Evolutionary conservation across 75 land plant species (phyloP), one percentile per base, ranked within the genome.

Genomic region (Adiantum capillusveneris): DNA sequence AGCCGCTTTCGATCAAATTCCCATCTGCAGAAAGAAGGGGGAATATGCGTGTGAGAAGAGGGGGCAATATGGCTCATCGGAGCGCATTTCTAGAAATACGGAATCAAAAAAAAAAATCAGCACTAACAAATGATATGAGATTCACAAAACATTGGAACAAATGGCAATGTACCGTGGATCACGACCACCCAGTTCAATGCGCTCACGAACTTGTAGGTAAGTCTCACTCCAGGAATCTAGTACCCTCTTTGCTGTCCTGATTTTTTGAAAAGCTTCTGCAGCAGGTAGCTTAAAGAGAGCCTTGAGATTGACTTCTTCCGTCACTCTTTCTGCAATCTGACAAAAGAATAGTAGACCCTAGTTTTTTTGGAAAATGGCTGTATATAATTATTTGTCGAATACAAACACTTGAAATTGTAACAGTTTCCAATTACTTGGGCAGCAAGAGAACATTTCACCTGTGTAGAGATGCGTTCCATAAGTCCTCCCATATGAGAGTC

Each of bases 1-100:
- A 71, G 60, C 52, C 60, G 53, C 19, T 64, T 71, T 1, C 73
- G 39, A 50, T 71, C 73, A 57, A 71, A 71, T 55, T 71, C 73
- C 73, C 73, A 71, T 52, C 73, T 71, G 44, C 18, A 9, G 19
- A 57, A 26, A 57, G 6, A 19, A 58, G 16, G 31, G 5, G 9
- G 6, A 48, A 48, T 5, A 48, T 16, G n/a, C n/a, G n/a, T n/a
- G n/a, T n/a, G n/a, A n/a, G n/a, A n/a, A n/a, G n/a, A n/a, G n/a
- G n/a, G n/a, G n/a, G n/a, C n/a, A n/a, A n/a, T n/a, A n/a, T n/a
- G n/a, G n/a, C n/a, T n/a, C n/a, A n/a, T n/a, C n/a, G n/a, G n/a
- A n/a, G n/a, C n/a, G n/a, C n/a, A n/a, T n/a, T n/a, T n/a, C n/a
- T n/a, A n/a, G n/a, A n/a, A n/a, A n/a, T n/a, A n/a, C n/a, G n/a